A percentile compares a stretch with the other conserved stretches of the same genome.
Evolutionary conservation across 495 filamentous ascomycete genomes (phyloP).

Genomic region (Penicillium argentinense): DNA sequence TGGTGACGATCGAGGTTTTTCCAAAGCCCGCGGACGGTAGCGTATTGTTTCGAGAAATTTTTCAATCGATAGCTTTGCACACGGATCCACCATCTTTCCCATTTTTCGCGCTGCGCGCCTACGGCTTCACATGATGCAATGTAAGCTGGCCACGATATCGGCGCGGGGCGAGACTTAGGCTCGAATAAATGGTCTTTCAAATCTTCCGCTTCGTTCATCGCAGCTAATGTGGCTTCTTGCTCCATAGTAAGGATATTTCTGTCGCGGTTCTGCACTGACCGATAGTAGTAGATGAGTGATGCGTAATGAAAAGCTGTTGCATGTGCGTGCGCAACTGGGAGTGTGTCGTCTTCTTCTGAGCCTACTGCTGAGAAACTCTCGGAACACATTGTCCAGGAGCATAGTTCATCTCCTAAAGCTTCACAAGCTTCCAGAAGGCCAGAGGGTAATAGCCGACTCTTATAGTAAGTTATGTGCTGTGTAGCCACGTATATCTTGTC

Average conservation of each 20-base stretch:
- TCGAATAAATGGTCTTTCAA: neutral
- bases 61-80: neutral
- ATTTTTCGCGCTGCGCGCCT: neutral
- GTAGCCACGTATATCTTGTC: neutral
- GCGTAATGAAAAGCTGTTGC: neutral
- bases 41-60: neutral
- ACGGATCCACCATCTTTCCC: neutral
- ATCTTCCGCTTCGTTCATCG: neutral
- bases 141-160: neutral
- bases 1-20: neutral
- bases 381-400: neutral
- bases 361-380: neutral
- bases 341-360: neutral
- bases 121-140: neutral
- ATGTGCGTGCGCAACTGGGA: neutral
- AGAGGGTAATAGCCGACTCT: neutral
- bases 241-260: neutral
- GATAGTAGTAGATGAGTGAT: neutral
- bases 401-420: neutral
- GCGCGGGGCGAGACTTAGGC: neutral
- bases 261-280: neutral
- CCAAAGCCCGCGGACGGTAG: neutral
- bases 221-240: neutral
- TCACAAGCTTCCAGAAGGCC: neutral
- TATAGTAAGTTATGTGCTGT: neutral